These are phyloP conservation scores for Setaria italica DNA, from an alignment of 202 grass and related monocot species.

Conservation along the genomic window DNA sequence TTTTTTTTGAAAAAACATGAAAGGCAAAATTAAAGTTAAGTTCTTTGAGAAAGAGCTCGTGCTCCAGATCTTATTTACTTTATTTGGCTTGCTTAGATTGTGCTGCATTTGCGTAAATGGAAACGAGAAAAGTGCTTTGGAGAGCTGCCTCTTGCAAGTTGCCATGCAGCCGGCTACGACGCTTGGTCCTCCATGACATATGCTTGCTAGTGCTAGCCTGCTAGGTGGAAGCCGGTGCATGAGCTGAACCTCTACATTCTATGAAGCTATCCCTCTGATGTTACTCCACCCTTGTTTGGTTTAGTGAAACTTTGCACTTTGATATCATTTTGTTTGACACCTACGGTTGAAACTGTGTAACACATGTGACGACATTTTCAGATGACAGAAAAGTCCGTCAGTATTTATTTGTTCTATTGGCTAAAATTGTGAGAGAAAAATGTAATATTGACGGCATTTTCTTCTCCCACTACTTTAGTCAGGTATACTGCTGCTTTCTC, in stretches of 20 bases:
- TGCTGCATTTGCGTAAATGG: not conserved
- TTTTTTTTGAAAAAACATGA: too few species aligned
- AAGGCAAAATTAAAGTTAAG: not conserved
- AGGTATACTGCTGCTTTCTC: slow-evolving; percentile 4
- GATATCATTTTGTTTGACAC: not conserved
- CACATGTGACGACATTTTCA: not conserved
- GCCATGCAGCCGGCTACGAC: not conserved
- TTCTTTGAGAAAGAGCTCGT: not conserved
- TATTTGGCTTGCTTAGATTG: not conserved
- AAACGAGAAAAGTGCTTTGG: not conserved
- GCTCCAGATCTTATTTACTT: not conserved
- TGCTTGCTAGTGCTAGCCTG: too few species aligned
- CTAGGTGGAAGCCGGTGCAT: slow-evolving; percentile 1
- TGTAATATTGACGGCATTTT: not conserved
- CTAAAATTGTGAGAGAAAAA: not conserved
- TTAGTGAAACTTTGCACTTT: not conserved
- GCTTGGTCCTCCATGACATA: not conserved
- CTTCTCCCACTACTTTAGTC: not conserved
- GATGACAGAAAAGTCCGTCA: not conserved
- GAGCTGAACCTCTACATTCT: not conserved
- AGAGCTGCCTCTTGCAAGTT: not conserved
- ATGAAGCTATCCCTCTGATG: not conserved
- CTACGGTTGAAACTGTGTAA: not conserved
- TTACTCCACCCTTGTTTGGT: not conserved
- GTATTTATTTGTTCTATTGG: not conserved